These are phyloP conservation scores for Paramecium caudatum DNA, from an alignment of 73 alveolate genomes.

Conservation along the genomic window DNA sequence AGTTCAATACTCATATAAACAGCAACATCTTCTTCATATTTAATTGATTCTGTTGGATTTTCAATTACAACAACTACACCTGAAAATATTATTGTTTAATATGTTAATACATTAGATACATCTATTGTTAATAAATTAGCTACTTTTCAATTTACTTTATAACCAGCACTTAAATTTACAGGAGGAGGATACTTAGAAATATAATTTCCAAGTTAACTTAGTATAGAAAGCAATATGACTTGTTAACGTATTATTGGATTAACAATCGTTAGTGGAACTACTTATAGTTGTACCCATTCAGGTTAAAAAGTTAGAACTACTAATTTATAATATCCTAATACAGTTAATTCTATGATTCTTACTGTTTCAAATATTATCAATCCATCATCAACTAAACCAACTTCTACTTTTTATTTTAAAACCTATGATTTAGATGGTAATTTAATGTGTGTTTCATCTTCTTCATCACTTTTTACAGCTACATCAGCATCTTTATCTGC, in stretches of 20 bases:
- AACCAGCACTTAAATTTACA: constrained; percentile 22
- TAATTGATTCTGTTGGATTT: constrained; percentile 40
- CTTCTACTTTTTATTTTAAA: constrained; percentile 25
- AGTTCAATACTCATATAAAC: background rate
- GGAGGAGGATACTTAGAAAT: constrained; percentile 56
- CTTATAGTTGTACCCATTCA: background rate
- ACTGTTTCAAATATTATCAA: background rate
- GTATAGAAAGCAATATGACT: constrained; percentile 13
- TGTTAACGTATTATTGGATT: constrained; percentile 17
- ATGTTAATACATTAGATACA: background rate
- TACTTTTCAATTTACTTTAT: background rate
- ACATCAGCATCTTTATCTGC: background rate
- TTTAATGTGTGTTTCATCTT: constrained; percentile 38
- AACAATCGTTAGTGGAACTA: constrained; percentile 48
- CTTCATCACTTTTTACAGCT: constrained; percentile 30
- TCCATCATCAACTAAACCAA: constrained; percentile 51
- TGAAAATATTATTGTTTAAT: background rate
- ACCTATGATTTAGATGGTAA: constrained; percentile 54
- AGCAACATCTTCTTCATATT: constrained; percentile 10
- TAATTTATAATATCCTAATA: constrained; percentile 42
- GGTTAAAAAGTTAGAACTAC: constrained; percentile 25
- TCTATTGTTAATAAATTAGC: constrained; percentile 12
- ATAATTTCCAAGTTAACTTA: constrained; percentile 37
- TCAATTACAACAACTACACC: constrained; percentile 17
- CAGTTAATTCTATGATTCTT: background rate